These are phyloP conservation scores for Pseudotulostoma volvatum DNA, from an alignment of 495 filamentous ascomycete species.

Conservation along the genomic window DNA sequence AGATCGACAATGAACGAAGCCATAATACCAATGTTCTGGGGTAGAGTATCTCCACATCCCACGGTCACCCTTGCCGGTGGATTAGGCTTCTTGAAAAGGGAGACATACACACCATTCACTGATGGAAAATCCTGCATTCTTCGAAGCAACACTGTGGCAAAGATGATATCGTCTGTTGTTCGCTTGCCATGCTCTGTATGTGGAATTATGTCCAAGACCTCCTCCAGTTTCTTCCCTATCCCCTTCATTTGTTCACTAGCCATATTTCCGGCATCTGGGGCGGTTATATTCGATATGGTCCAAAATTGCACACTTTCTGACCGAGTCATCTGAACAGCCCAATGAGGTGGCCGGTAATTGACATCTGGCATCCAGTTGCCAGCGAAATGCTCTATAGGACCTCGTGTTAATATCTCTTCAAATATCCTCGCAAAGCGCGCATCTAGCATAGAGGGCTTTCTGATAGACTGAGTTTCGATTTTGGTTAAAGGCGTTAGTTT, in stretches of 20 bases:
- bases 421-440: conserved; percentile 19
- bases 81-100: conserved; percentile 52
- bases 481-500: conserved; percentile 23
- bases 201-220: conserved; percentile 13
- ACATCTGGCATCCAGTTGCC: not conserved
- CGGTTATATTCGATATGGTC: conserved; percentile 30
- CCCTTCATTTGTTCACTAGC: conserved; percentile 29
- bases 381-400: not conserved
- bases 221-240: conserved; percentile 21
- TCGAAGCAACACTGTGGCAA: conserved; percentile 59
- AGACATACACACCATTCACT: conserved; percentile 59
- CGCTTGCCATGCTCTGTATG: conserved; percentile 6
- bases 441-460: conserved; percentile 31
- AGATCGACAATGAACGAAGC: conserved; percentile 34
- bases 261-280: conserved; percentile 21
- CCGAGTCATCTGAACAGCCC: conserved; percentile 5
- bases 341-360: not conserved
- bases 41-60: conserved; percentile 49
- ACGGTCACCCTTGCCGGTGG: conserved; percentile 77
- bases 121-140: conserved; percentile 60
- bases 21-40: conserved; percentile 41
- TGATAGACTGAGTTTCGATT: conserved; percentile 24
- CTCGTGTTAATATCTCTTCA: conserved; percentile 8
- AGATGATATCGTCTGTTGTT: conserved; percentile 44
- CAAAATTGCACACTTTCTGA: conserved; percentile 13